Conservation (phyloP, 2,329 filamentous ascomycete species). For the Colletotrichum eremochloae region DNA sequence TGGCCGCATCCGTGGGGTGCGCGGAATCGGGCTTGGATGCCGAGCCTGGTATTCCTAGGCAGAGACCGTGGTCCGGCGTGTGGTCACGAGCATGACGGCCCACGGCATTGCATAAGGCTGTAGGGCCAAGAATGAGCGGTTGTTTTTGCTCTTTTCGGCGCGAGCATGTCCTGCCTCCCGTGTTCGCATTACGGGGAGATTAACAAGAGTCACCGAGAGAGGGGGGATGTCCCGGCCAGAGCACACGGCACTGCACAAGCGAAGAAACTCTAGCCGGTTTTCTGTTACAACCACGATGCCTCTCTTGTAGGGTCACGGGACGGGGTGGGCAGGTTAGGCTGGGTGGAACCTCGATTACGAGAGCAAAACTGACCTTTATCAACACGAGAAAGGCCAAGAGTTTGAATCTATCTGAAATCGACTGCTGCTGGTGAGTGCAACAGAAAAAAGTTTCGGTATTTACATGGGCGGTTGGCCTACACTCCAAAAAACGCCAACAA, state of each 20-base stretch:
- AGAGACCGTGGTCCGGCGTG: not conserved
- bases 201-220: too few species aligned
- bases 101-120: not conserved
- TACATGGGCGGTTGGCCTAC: not conserved
- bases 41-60: not conserved
- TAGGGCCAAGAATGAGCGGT: not conserved
- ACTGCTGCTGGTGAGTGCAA: not conserved
- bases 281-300: not conserved
- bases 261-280: not conserved
- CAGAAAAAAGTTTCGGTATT: not conserved
- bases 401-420: not conserved
- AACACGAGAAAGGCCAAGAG: not conserved
- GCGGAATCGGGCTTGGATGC: conserved; percentile 9
- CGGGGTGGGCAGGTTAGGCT: not conserved
- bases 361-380: not conserved
- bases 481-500: not conserved
- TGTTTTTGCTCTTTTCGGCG: not conserved
- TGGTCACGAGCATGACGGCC: not conserved
- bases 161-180: not conserved
- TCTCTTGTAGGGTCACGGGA: not conserved
- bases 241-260: not conserved
- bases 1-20: conserved; percentile 3
- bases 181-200: not conserved
- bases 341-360: not conserved
- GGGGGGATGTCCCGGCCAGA: not conserved